Evolutionary conservation across 345 rosid species (phyloP).

Genomic region (Eucalyptus polyanthemos): DNA sequence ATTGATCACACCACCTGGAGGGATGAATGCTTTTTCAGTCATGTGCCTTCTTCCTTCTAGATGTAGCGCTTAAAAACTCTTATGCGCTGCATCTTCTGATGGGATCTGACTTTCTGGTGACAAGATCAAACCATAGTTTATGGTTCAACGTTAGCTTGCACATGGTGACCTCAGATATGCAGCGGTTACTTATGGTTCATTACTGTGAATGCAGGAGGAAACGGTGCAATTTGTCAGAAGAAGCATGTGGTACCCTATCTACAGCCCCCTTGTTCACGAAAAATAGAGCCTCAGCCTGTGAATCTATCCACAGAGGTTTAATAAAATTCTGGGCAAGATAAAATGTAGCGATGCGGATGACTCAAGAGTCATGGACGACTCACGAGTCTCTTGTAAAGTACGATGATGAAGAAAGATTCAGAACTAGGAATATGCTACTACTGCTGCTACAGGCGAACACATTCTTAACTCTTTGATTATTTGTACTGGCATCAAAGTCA

Average conservation of each 20-base stretch:
- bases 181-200: not conserved
- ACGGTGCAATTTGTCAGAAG: slow-evolving; percentile 48
- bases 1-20: not conserved
- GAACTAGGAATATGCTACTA: not conserved
- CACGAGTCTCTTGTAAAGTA: not conserved
- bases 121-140: not conserved
- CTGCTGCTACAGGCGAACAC: not conserved
- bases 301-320: not conserved
- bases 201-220: slow-evolving; percentile 54
- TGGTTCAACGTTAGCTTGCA: not conserved
- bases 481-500: not conserved
- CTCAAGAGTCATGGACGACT: not conserved
- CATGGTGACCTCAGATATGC: not conserved
- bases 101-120: not conserved
- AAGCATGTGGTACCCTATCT: slow-evolving; percentile 88
- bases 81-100: not conserved
- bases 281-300: slow-evolving; percentile 19
- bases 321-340: not conserved
- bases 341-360: not conserved
- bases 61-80: not conserved
- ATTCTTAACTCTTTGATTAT: not conserved
- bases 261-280: slow-evolving; percentile 93
- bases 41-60: not conserved
- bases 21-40: not conserved
- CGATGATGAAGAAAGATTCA: not conserved